phyloP scores from a whole-genome alignment of 2,329 filamentous ascomycete species.

The Zymoseptoria pseudotritici region DNA sequence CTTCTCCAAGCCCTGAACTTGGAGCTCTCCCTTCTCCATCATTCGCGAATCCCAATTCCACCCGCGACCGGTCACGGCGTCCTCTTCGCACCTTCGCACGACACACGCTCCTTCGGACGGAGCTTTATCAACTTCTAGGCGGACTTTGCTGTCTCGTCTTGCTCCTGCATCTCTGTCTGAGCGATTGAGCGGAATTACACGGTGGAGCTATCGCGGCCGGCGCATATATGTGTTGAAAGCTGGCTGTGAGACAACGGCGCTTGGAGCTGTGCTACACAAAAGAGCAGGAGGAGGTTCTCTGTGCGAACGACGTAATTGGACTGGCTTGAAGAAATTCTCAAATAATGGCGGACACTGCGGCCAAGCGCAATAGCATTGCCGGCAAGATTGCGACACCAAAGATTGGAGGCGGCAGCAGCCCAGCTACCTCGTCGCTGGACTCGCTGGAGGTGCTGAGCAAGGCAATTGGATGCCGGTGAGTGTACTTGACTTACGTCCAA shows the following conservation, averaged over 20 bases:
- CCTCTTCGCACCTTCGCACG: neutral
- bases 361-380: conserved; percentile 49
- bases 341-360: conserved; percentile 45
- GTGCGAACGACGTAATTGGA: neutral
- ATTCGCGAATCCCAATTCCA: neutral
- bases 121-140: neutral
- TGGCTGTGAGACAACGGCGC: neutral
- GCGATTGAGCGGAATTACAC: neutral
- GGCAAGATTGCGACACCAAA: conserved; percentile 49
- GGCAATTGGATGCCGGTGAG: conserved; percentile 56
- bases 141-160: neutral
- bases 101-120: neutral
- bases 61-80: neutral
- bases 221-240: neutral
- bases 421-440: conserved; percentile 25
- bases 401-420: conserved; percentile 27
- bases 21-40: neutral
- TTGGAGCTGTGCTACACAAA: neutral
- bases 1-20: neutral
- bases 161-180: neutral
- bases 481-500: conserved; percentile 1
- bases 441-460: conserved; percentile 49
- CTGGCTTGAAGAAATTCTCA: neutral
- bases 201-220: neutral
- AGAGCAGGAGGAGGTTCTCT: neutral